phyloP scores from a whole-genome alignment of 78 protist genomes.

The Creolimax fragrantissima region DNA sequence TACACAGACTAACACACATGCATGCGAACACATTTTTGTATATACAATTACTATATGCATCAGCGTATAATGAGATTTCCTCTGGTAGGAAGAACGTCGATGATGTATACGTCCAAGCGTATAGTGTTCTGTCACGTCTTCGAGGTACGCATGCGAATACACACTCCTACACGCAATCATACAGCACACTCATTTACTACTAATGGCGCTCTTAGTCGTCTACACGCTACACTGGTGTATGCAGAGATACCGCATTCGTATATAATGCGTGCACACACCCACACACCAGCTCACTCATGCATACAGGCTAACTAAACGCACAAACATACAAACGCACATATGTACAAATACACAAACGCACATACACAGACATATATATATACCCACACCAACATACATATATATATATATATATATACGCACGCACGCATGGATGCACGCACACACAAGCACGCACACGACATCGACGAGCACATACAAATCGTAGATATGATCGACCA shows the following conservation, averaged over 20 bases:
- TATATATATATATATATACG: not conserved
- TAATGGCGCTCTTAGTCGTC: not conserved
- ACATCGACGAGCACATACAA: too few relatives aligned
- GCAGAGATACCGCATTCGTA: too few relatives aligned
- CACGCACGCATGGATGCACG: too few relatives aligned
- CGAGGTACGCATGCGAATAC: not conserved
- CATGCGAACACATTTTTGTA: too few relatives aligned
- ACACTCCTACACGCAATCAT: too few relatives aligned
- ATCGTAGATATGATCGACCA: too few relatives aligned
- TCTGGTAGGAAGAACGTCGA: not conserved
- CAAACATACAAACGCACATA: not conserved
- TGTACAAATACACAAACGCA: not conserved
- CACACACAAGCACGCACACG: too few relatives aligned
- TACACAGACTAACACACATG: too few relatives aligned
- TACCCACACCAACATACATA: not conserved
- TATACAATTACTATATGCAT: too few relatives aligned
- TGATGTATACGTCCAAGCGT: not conserved
- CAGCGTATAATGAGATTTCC: too few relatives aligned
- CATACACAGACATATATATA: not conserved
- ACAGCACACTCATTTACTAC: not conserved
- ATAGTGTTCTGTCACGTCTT: not conserved
- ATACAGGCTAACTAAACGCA: not conserved
- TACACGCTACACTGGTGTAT: too few relatives aligned
- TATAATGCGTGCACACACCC: too few relatives aligned
- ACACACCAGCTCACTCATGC: not conserved